Conservation (phyloP, 352 stramenopile genomes). For the Globisporangium iwayamae region DNA sequence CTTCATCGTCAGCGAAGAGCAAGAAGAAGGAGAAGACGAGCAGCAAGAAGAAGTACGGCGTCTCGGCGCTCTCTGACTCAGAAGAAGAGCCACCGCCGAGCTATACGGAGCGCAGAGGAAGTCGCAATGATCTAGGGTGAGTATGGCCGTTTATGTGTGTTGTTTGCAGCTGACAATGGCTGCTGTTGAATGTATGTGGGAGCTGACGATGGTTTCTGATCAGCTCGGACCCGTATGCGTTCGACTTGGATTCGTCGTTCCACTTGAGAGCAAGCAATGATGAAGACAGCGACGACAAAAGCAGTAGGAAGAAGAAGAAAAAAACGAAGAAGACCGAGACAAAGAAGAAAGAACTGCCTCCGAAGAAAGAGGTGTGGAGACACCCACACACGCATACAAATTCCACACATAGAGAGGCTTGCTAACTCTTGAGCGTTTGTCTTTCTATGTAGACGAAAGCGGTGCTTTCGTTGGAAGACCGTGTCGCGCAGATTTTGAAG, state of each 20-base stretch:
- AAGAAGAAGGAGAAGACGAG: constrained; percentile 24
- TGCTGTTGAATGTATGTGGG: not conserved
- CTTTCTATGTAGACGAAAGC: constrained; percentile 19
- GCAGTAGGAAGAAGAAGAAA: constrained; percentile 11
- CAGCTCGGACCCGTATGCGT: constrained; percentile 71
- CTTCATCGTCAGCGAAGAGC: constrained; percentile 10
- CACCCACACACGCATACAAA: not conserved
- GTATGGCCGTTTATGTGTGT: constrained; percentile 3
- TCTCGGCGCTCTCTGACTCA: constrained; percentile 30
- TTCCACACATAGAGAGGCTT: not conserved
- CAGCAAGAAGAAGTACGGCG: constrained; percentile 9
- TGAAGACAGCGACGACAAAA: constrained; percentile 11
- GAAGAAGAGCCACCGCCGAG: constrained; percentile 54
- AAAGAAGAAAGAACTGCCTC: constrained; percentile 20
- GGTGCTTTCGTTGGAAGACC: constrained; percentile 59
- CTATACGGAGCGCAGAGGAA: constrained; percentile 39
- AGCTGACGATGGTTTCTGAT: too few relatives aligned
- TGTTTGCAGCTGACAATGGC: not conserved
- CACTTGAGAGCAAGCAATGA: constrained; percentile 26
- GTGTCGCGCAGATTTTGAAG: constrained; percentile 72
- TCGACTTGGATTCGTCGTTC: constrained; percentile 50
- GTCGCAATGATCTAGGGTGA: constrained; percentile 22
- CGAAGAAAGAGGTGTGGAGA: constrained; percentile 25
- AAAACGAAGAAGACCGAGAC: constrained; percentile 28
- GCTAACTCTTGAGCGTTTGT: not conserved